A percentile compares a stretch with the other conserved stretches of the same genome.
These are phyloP conservation scores for Ophiostoma piceae DNA, from an alignment of 2,329 filamentous ascomycete species.

Conservation along the genomic window DNA sequence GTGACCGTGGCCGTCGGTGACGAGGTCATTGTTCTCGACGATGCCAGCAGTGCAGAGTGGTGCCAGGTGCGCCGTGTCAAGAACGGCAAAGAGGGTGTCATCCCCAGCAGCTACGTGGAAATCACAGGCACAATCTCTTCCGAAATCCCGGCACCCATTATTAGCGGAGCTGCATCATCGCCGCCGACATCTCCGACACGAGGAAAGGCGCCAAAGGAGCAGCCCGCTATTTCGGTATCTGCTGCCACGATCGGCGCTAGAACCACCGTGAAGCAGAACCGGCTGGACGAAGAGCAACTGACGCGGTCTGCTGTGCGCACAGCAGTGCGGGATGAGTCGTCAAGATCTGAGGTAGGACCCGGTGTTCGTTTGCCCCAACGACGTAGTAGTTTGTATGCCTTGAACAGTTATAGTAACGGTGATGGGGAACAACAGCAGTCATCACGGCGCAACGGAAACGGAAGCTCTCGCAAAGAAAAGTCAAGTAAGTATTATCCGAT, in stretches of 20 bases:
- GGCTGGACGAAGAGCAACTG: conserved; percentile 74
- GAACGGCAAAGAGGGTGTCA: conserved; percentile 91
- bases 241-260: conserved; percentile 47
- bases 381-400: conserved; percentile 68
- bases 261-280: conserved; percentile 71
- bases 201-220: conserved; percentile 8
- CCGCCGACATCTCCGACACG: conserved; percentile 19
- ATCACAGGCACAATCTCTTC: conserved; percentile 63
- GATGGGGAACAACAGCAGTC: conserved; percentile 63
- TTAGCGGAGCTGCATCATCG: conserved; percentile 37
- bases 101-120: conserved; percentile 94
- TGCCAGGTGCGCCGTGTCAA: conserved; percentile 90
- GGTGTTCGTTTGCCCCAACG: conserved; percentile 68
- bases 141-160: conserved; percentile 34
- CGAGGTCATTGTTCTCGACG: conserved; percentile 85
- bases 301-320: conserved; percentile 72
- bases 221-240: conserved; percentile 45
- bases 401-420: conserved; percentile 47
- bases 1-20: conserved; percentile 87
- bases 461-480: conserved; percentile 55
- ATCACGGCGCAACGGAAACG: conserved; percentile 41
- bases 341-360: conserved; percentile 67
- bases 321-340: conserved; percentile 52
- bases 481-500: conserved; percentile 39
- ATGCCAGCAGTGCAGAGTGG: conserved; percentile 93